Conservation (phyloP, 2,329 filamentous ascomycete species). For the Sporothrix protearum region DNA sequence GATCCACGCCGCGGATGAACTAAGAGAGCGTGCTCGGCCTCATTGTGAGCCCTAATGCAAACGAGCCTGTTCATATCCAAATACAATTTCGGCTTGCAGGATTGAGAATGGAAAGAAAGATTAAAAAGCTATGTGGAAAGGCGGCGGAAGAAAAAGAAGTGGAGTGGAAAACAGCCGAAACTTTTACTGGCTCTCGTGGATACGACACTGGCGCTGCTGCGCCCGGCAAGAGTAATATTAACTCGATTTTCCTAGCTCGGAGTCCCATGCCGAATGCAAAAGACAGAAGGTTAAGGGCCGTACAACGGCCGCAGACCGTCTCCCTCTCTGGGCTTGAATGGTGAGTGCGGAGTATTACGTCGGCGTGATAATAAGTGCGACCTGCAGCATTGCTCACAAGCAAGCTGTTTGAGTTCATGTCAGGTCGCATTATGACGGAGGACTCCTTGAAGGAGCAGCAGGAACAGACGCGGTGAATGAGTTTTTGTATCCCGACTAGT, state of each 20-base stretch:
- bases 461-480: not conserved
- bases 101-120: not conserved
- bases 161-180: not conserved
- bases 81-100: constrained; percentile 7
- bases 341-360: not conserved
- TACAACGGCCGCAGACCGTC: not conserved
- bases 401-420: constrained; percentile 3
- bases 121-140: not conserved
- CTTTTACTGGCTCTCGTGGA: not conserved
- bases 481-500: not conserved
- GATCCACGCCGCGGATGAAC: not conserved
- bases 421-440: constrained; percentile 4
- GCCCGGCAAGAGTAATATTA: constrained; percentile 7
- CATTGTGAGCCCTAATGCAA: not conserved
- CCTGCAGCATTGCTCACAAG: constrained; percentile 2
- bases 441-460: not conserved
- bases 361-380: not conserved
- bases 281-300: not conserved
- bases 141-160: not conserved
- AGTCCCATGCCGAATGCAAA: not conserved
- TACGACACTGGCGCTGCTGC: constrained; percentile 13
- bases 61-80: not conserved
- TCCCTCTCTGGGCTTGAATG: not conserved
- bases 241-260: constrained; percentile 2
- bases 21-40: not conserved